Conservation (phyloP, 257 asterid genomes). For the Penstemon davidsonii region DNA sequence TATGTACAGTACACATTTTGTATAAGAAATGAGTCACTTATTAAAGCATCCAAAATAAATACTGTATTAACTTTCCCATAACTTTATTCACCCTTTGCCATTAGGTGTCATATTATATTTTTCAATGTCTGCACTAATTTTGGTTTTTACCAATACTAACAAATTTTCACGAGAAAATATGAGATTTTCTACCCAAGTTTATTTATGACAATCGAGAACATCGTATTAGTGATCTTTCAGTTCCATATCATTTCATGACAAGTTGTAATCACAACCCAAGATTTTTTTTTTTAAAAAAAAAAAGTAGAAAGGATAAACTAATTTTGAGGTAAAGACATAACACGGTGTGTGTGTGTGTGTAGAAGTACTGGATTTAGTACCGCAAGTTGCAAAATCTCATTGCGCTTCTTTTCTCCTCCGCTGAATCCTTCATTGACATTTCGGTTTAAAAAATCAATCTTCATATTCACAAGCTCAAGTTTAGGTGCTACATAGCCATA, state of each 20-base stretch:
- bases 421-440: constrained; percentile 98
- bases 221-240: no score
- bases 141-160: not conserved
- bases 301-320: not conserved
- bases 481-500: constrained; percentile 80
- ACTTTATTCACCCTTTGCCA: constrained; percentile 1
- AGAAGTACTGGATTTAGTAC: constrained; percentile 38
- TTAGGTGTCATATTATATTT: not conserved
- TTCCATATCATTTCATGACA: not conserved
- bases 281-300: no score
- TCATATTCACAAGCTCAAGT: constrained; percentile 90
- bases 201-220: no score
- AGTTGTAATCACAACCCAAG: constrained; percentile 11
- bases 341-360: not conserved
- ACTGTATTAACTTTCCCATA: not conserved
- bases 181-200: not conserved
- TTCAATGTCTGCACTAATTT: not conserved
- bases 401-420: constrained; percentile 99
- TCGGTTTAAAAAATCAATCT: constrained; percentile 80
- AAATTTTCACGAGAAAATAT: constrained; percentile 12
- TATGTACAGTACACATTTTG: not conserved
- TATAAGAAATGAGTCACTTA: not conserved
- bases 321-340: constrained; percentile 18
- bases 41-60: constrained; percentile 6
- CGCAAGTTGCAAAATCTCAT: constrained; percentile 95